Evolutionary conservation across 345 rosid genomes (phyloP).

Genomic region (Citrus australasica): DNA sequence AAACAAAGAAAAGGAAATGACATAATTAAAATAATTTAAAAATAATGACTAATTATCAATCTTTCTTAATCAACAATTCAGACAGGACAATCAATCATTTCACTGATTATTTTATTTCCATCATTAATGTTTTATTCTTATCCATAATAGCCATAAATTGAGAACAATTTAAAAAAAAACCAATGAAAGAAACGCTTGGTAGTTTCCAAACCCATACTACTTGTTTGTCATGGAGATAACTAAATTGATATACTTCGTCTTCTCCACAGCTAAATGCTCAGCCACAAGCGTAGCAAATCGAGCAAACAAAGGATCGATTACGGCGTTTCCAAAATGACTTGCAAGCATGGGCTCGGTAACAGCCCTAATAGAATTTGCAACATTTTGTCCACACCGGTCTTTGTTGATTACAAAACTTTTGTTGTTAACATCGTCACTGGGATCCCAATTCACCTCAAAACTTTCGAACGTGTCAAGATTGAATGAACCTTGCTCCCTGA

Average conservation of each 20-base stretch:
- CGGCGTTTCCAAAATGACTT: slow-evolving; percentile 13
- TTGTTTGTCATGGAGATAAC: slow-evolving; percentile 13
- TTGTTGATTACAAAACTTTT: neutral
- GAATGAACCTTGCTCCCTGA: neutral
- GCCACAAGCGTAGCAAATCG: neutral
- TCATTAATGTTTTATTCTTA: too few species aligned
- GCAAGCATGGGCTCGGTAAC: slow-evolving; percentile 11
- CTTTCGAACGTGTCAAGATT: neutral
- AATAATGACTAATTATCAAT: too few species aligned
- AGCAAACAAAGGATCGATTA: slow-evolving; percentile 14
- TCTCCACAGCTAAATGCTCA: neutral
- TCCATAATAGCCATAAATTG: too few species aligned
- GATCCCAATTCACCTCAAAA: neutral
- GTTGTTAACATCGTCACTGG: neutral
- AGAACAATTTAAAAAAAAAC: too few species aligned
- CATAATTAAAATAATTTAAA: too few species aligned
- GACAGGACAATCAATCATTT: too few species aligned
- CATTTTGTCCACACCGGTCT: neutral
- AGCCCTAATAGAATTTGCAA: slow-evolving; percentile 11
- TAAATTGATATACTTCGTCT: neutral
- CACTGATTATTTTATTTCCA: too few species aligned
- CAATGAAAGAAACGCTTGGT: too few species aligned
- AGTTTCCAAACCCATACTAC: neutral
- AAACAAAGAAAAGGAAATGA: too few species aligned
- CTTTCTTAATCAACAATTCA: too few species aligned